Base-by-base conservation (phyloP, 2,329 filamentous ascomycete genomes). In the Biscogniauxia mediterranea region DNA sequence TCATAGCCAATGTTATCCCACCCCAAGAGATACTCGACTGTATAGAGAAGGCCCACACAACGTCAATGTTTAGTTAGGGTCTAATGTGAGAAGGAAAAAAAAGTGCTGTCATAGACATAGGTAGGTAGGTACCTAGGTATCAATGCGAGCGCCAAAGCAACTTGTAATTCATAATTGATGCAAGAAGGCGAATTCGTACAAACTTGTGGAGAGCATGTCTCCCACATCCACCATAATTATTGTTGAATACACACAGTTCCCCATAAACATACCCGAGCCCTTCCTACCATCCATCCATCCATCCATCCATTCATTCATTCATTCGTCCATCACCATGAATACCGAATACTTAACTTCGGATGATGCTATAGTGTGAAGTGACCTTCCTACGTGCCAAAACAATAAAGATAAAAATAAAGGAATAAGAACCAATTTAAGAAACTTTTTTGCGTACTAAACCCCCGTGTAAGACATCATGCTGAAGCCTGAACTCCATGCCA, bases 181-280 rank as follows among this genome's bases (percentile, higher is more conserved):
- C 57, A 55, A 52, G 58, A 38, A 28, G 32, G 57, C 64, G 59
- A 64, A 66, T 64, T 54, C 61, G 55, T 59, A 58, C 42, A 20
- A 54, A 9, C 21, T 25, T 64, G 64, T 66, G 64, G 64, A 55
- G 61, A 64, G 21, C 54, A 46, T 23, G 56, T 50, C 59, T 58
- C 42, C 60, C 56, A 62, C 61, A 61, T 46, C 57, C 62, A 54
- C 57, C 62, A 57, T 54, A 56, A 61, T 50, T 63, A 60, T 62
- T 26, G 61, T 58, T 58, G 42, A 52, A 26, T 52, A 32, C 26
- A 17, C n/a, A 49, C 19, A 19, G 19, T 32, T 32, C 11, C 7
- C 28, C 28, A 23, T 15, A 19, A 11, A n/a, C 6, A 51, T 25
- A 19, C 15, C 49, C 5, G 13, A n/a, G 49, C 25, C 51, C 51